Evolutionary conservation across 1,284 basidiomycete species (phyloP), one percentile per base, ranked within the genome.

Genomic region (Cerrena zonata): DNA sequence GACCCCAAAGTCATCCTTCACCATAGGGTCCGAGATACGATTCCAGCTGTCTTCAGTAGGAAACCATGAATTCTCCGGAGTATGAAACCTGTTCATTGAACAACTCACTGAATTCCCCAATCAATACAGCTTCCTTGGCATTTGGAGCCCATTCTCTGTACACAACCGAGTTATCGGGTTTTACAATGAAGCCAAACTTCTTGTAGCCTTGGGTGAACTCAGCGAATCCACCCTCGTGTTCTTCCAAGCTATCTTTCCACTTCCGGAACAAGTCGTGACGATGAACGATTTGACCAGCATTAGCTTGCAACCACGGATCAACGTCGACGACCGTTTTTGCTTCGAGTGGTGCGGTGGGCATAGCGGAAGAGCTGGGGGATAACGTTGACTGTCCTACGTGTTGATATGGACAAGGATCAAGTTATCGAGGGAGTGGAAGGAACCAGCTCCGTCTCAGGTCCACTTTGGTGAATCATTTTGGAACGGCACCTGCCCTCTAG

Each of bases 101-200:
- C 23, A 2, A 80, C 91, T 69, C 55, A 95, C 93, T 99, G 75
- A 99, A 99, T 45, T 99, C 95, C 47, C 95, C 95, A 63, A 94
- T 93, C 50, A 99, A 72, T 60, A 75, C 78, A 1, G 94, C 95
- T 61, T 87, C 83, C 43, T 67, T 73, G 12, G 87, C 94, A 60
- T 91, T 92, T 0, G 95, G 94, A 4, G 95, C 95, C 95, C 95
- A 99, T 66, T 99, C 95, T 61, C 89, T 78, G 67, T 98, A 99
- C 5, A 79, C 72, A 36, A 98, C 81, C 25, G 86, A 77, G 46
- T 84, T 84, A 50, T 88, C 79, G 21, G 71, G 65, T 44, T 77
- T 75, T 38, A 92, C 78, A 51, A 89, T 86, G 59, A 99, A 76
- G 36, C 95, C 95, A 72, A 89, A 91, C 56, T 80, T 82, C 57